Evolutionary conservation across 1,284 basidiomycete genomes (phyloP), one percentile per base, ranked within the genome.

Genomic region (Pterula multifida): DNA sequence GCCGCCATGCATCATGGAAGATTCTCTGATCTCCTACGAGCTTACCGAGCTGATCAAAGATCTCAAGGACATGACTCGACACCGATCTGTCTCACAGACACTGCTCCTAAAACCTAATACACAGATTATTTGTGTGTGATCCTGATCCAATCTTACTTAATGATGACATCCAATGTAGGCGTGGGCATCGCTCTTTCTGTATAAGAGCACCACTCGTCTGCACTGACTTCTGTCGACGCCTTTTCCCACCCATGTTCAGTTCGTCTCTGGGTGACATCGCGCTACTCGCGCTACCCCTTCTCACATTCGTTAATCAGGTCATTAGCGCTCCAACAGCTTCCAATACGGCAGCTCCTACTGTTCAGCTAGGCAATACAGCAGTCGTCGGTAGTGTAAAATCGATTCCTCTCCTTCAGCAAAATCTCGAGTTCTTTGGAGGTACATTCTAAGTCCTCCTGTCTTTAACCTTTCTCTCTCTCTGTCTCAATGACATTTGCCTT

Each of bases 371-470:
- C 21, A 17, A n/a, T 4, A 42, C 39, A 4, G 19, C 39, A 4
- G 17, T 42, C n/a, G 17, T 42, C 21, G 39, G 39, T 17, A 42
- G 39, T n/a, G 21, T 19, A 6, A 42, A 19, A 17, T 11, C 39
- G 4, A n/a, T 22, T 9, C 21, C 21, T 17, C 9, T 42, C n/a
- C 21, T 22, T n/a, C 6, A n/a, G 17, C n/a, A 42, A 9, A 22
- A 42, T 9, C 39, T 42, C n/a, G 39, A 42, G 4, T 42, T 42
- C 39, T 42, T 42, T 22, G 39, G 39, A n/a, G 39, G 39, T 42
- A 6, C 21, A 17, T 22, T 17, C 9, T 35, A 35, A n/a, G 11
- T 9, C 21, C 39, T 19, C 39, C 4, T 42, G n/a, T 42, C 39
- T n/a, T 42, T 6, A 6, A 6, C 28, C 28, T 15, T 32, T 6